Conservation (phyloP, 352 stramenopile species). For the Paralagenidium karlingii region DNA sequence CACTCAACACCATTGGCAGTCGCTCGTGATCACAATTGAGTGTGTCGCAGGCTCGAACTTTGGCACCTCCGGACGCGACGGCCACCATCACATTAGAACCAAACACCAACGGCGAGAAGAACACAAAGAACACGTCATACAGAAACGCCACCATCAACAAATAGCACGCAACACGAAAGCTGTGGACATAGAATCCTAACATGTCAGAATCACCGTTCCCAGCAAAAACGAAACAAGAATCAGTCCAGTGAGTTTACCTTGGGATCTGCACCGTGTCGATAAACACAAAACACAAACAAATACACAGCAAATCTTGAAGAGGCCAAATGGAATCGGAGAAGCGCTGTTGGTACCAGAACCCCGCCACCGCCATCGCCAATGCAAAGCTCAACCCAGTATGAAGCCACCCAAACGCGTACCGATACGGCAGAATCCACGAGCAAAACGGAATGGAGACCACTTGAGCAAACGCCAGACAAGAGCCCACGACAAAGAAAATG, state of each 20-base stretch:
- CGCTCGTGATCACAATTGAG: no score
- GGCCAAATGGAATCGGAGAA: conserved; percentile 61
- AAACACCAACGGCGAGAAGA: conserved; percentile 80
- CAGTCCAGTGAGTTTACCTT: conserved; percentile 6
- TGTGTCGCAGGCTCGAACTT: conserved; percentile 2
- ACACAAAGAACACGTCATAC: conserved; percentile 94
- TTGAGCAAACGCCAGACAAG: conserved; percentile 27
- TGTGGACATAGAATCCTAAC: conserved; percentile 20
- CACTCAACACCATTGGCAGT: conserved; percentile 60
- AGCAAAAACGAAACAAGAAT: not conserved
- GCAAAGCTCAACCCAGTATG: conserved; percentile 1
- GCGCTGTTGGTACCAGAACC: conserved; percentile 50
- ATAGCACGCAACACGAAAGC: conserved; percentile 67
- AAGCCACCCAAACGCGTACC: not conserved
- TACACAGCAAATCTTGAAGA: conserved; percentile 80
- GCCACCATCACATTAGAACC: conserved; percentile 85
- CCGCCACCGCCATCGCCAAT: conserved; percentile 8
- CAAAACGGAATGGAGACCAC: conserved; percentile 28
- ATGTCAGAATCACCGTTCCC: not conserved
- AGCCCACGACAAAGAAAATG: conserved; percentile 36
- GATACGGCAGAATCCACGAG: conserved; percentile 1
- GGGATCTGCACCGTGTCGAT: conserved; percentile 71
- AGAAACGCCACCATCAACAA: conserved; percentile 81
- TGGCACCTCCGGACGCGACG: conserved; percentile 68
- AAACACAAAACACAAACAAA: conserved; percentile 84